Evolutionary conservation across 768 basidiomycete species (phyloP), one percentile per base, ranked within the genome.

Genomic region (Mycena pura): DNA sequence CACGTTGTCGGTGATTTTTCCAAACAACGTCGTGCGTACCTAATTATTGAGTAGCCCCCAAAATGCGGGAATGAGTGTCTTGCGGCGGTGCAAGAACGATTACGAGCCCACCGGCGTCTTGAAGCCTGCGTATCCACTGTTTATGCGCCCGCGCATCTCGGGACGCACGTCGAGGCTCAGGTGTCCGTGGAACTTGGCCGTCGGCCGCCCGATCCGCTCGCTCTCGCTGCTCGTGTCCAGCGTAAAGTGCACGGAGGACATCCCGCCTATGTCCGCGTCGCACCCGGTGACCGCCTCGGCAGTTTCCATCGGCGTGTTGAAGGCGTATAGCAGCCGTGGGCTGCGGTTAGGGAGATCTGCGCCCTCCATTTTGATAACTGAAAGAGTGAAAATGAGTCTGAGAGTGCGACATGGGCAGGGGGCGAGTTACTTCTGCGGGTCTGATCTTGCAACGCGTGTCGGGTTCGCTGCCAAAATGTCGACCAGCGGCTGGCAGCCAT

Each of bases 61-160:
- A 14, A 13, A n/a, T 24, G 28, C 22, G 34, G 34, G 34, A 36
- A 19, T 43, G 6, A 50, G 21, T 54, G 8, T 49, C 41, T 34
- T 36, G 21, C n/a, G 22, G 25, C 13, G 62, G 3, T 25, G 21
- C 19, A 24, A 58, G 67, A 44, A 48, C n/a, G 29, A n/a, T n/a
- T 7, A 50, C 49, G 27, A 45, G 60, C 78, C 53, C 55, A 91
- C 94, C 80, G 89, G 91, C 71, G 88, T 96, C 64, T 93, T 79
- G 72, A 98, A 93, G 17, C 93, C 96, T 15, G 94, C 93, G 74
- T 96, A 99, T 0, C 96, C 96, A 6, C 89, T 88, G 46, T 92
- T 80, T 34, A 96, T 80, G 66, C 85, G 84, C 1, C 86, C 84
- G 68, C 88, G 84, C 51, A 89, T 74, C n/a, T 85, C 86, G 2